Conservation (phyloP, 805 yeast genomes). For the Torulaspora quercuum region DNA sequence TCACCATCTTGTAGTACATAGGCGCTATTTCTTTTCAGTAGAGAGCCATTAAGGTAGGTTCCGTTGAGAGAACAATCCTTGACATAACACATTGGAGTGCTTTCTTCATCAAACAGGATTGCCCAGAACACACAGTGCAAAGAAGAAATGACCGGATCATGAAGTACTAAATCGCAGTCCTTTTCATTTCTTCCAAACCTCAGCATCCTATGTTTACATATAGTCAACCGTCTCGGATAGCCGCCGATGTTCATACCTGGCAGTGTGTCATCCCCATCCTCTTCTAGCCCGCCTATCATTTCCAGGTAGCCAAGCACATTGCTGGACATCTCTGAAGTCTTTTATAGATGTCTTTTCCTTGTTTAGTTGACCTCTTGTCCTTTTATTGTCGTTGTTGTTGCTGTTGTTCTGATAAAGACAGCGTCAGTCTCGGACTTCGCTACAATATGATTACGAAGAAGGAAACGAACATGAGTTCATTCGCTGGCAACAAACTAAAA, state of each 20-base stretch:
- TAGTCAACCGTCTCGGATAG: slow-evolving; percentile 11
- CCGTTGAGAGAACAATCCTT: slow-evolving; percentile 54
- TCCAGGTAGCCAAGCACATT: slow-evolving; percentile 24
- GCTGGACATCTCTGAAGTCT: slow-evolving; percentile 5
- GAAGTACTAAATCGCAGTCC: slow-evolving; percentile 36
- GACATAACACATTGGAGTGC: slow-evolving; percentile 47
- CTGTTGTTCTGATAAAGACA: too few species aligned
- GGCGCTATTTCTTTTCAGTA: slow-evolving; percentile 34
- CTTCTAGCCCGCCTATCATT: slow-evolving; percentile 11
- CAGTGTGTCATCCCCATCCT: slow-evolving; percentile 3
- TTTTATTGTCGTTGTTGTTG: slow-evolving; percentile 1
- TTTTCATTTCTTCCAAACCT: slow-evolving; percentile 44
- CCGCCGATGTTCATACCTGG: slow-evolving; percentile 12
- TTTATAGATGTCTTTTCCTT: background rate
- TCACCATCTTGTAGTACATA: slow-evolving; percentile 42
- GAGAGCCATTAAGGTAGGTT: slow-evolving; percentile 41
- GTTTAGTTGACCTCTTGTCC: background rate
- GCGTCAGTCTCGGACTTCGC: too few species aligned
- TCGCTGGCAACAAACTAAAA: too few species aligned
- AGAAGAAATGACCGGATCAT: slow-evolving; percentile 43
- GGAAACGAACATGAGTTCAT: too few species aligned
- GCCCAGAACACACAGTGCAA: slow-evolving; percentile 50
- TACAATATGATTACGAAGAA: too few species aligned
- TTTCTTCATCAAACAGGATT: slow-evolving; percentile 47
- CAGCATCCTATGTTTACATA: slow-evolving; percentile 36